Conservation (phyloP, 2,329 filamentous ascomycete species). For the Akanthomyces muscarius region DNA sequence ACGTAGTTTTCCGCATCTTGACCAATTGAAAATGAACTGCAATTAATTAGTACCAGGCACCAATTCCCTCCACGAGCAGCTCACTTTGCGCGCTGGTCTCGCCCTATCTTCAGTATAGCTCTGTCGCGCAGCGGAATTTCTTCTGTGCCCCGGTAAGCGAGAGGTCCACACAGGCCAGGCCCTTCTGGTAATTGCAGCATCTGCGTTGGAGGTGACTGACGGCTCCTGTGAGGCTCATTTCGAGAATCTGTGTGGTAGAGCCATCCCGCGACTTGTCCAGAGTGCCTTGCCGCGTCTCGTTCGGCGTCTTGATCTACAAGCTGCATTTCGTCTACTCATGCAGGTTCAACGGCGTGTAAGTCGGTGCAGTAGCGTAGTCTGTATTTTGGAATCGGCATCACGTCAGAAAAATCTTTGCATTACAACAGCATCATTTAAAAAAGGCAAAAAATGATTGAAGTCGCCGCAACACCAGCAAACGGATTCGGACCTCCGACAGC, state of each 20-base stretch:
- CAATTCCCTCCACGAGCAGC: background rate
- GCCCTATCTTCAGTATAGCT: conserved; percentile 17
- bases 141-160: conserved; percentile 17
- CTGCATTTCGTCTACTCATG: background rate
- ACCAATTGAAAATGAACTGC: conserved; percentile 38
- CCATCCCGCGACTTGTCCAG: background rate
- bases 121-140: conserved; percentile 13
- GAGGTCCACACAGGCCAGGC: conserved; percentile 9
- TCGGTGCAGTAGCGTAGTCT: background rate
- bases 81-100: conserved; percentile 27
- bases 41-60: background rate
- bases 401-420: background rate
- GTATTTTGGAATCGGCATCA: background rate
- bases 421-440: background rate
- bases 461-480: background rate
- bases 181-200: background rate
- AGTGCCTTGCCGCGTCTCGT: no score
- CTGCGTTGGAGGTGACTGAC: background rate
- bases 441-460: background rate
- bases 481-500: background rate
- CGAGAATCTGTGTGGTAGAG: conserved; percentile 9
- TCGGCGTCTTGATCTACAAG: background rate
- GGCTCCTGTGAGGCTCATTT: background rate
- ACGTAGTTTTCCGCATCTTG: conserved; percentile 36
- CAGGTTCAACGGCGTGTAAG: background rate